These are phyloP conservation scores for Ceratobasidium sp. DNA, from an alignment of 1,284 basidiomycete genomes.

Conservation along the genomic window DNA sequence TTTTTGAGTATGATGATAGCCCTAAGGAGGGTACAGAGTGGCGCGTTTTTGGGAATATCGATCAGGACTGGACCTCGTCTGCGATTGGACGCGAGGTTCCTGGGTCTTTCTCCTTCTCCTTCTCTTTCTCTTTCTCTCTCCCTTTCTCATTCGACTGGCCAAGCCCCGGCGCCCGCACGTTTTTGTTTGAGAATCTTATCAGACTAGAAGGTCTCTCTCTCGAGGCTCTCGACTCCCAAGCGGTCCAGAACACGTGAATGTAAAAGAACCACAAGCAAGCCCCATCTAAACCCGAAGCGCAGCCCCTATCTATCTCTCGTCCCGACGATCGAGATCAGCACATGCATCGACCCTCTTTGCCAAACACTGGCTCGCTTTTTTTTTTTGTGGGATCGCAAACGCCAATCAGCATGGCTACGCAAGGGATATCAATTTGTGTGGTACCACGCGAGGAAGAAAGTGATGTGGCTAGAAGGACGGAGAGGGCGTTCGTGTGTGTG, in stretches of 20 bases:
- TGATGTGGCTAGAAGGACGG: background rate
- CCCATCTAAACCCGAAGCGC: too few relatives aligned
- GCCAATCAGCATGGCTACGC: constrained; percentile 1
- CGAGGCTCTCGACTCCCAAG: too few relatives aligned
- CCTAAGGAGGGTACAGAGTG: background rate
- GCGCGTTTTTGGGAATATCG: too few relatives aligned
- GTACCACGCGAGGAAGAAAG: background rate
- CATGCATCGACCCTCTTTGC: constrained; percentile 3
- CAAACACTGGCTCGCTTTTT: background rate
- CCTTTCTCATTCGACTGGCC: too few relatives aligned
- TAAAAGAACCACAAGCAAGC: background rate
- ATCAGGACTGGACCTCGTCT: too few relatives aligned
- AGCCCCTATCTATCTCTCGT: constrained; percentile 4
- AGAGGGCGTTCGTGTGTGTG: background rate
- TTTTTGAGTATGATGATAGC: constrained; percentile 3
- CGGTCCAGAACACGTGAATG: background rate
- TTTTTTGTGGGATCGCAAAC: background rate
- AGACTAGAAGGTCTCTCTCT: too few relatives aligned
- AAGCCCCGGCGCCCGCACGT: too few relatives aligned
- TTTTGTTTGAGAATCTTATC: too few relatives aligned
- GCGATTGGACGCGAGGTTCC: too few relatives aligned
- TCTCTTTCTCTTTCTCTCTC: too few relatives aligned
- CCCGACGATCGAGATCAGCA: constrained; percentile 8
- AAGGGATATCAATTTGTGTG: constrained; percentile 16
- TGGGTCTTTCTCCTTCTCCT: too few relatives aligned